These are phyloP conservation scores for Taiwanofungus camphoratus DNA, from an alignment of 1,284 basidiomycete genomes.

Conservation along the genomic window DNA sequence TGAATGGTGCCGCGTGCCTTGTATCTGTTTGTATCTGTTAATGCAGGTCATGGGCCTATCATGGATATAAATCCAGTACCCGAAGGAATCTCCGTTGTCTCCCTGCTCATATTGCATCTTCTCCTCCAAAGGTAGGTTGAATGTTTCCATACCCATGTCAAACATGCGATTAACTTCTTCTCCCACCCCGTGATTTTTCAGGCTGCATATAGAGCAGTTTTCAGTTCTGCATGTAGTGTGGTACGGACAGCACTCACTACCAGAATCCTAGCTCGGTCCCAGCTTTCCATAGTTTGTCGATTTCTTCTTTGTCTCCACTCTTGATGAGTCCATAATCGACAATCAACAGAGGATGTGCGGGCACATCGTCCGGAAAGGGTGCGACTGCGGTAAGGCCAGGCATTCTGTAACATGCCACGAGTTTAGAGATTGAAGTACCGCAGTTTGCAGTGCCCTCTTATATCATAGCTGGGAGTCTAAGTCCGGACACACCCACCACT, in stretches of 20 bases:
- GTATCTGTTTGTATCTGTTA: slow-evolving; percentile 38
- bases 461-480: slow-evolving; percentile 15
- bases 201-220: slow-evolving; percentile 28
- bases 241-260: slow-evolving; percentile 29
- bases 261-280: slow-evolving; percentile 35
- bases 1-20: slow-evolving; percentile 59
- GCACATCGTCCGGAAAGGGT: slow-evolving; percentile 34
- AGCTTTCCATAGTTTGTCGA: slow-evolving; percentile 31
- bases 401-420: no score
- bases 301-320: slow-evolving; percentile 25
- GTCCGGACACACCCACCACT: slow-evolving; percentile 12
- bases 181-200: slow-evolving; percentile 59
- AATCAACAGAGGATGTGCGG: slow-evolving; percentile 33
- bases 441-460: slow-evolving; percentile 11
- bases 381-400: slow-evolving; percentile 24
- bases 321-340: slow-evolving; percentile 33
- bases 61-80: slow-evolving; percentile 30
- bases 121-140: slow-evolving; percentile 55
- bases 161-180: slow-evolving; percentile 54
- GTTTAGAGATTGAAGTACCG: slow-evolving; percentile 7
- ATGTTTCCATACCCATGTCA: slow-evolving; percentile 49
- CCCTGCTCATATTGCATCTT: slow-evolving; percentile 65
- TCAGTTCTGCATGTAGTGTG: slow-evolving; percentile 5
- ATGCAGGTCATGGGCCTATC: neutral
- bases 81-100: slow-evolving; percentile 55